Base-by-base conservation (phyloP, 768 basidiomycete species). In the Tulasnella sp. region DNA sequence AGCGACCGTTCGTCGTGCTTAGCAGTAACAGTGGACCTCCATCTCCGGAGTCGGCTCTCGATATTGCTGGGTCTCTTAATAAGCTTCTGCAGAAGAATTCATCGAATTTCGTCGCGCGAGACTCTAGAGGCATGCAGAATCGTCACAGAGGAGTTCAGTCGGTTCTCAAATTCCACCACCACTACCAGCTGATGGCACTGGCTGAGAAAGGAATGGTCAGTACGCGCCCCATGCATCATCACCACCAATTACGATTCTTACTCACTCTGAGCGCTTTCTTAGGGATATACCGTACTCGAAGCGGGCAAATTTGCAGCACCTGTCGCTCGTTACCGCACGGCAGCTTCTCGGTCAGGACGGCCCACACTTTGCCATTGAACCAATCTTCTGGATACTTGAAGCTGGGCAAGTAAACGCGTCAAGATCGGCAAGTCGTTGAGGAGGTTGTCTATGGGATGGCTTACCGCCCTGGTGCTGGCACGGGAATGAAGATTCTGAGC, bases 321-420 rank as follows among this genome's bases (percentile, higher is more conserved):
- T 0, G 89, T 98, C 75, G 95, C 95, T 0, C 92, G 95, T 84
- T 98, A 98, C 85, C 92, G 94, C 42, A 86, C 90, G 1, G 96
- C 97, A 90, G 93, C 71, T 84, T 94, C 27, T 89, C 91, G 2
- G 92, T 97, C 85, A 84, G 86, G 18, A 86, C 84, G 0, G 94
- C 97, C 82, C 87, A 89, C n/a, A 93, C 94, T 0, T 93, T 92
- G 81, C 91, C 92, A 44, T 88, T 97, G 44, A 98, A 98, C 84
- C 91, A 97, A 62, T 94, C 95, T 3, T 93, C 94, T 46, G 94
- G 95, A 38, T 97, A 97, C 87, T 89, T 98, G 80, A 97, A 96
- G 88, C 89, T 97, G 87, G 92, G 91, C 90, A 98, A 97, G 96
- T 96, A 88, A 87, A 95, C 92, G 85, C 82, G 79, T 76, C 73